phyloP scores from a whole-genome alignment of 2,329 filamentous ascomycete species.

The Colletotrichum lentis region DNA sequence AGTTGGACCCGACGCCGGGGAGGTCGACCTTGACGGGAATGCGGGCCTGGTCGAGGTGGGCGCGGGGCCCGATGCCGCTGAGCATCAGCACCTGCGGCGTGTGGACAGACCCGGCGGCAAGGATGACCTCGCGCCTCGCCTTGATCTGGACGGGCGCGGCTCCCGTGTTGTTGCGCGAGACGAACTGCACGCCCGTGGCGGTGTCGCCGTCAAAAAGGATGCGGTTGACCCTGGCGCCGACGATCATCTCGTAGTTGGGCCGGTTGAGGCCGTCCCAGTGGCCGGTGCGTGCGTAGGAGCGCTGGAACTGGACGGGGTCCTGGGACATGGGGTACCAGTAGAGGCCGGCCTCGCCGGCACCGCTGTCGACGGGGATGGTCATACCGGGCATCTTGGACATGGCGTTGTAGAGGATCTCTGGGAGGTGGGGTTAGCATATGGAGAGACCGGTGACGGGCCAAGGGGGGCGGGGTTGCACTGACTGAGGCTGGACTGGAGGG shows the following conservation, averaged over 20 bases:
- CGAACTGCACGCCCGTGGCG: slow-evolving; percentile 44
- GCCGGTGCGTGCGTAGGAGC: slow-evolving; percentile 43
- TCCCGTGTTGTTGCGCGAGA: slow-evolving; percentile 39
- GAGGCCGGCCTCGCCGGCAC: slow-evolving; percentile 42
- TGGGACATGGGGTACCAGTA: slow-evolving; percentile 43
- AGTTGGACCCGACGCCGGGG: slow-evolving; percentile 55
- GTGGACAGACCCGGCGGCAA: slow-evolving; percentile 49
- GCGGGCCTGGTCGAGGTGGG: slow-evolving; percentile 46
- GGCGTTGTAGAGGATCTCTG: slow-evolving; percentile 41
- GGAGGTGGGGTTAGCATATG: neutral
- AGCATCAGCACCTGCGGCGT: slow-evolving; percentile 54
- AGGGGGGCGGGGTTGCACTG: no score
- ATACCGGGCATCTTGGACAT: slow-evolving; percentile 43
- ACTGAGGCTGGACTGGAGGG: slow-evolving; percentile 37
- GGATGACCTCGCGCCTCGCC: slow-evolving; percentile 49
- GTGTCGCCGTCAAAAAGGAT: slow-evolving; percentile 41
- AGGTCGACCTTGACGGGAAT: slow-evolving; percentile 52
- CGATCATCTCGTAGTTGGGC: slow-evolving; percentile 43
- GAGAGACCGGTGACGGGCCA: neutral
- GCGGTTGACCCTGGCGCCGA: slow-evolving; percentile 40
- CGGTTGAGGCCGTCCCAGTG: slow-evolving; percentile 42
- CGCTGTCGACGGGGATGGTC: slow-evolving; percentile 41
- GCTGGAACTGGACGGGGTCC: slow-evolving; percentile 38
- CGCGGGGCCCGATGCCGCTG: slow-evolving; percentile 53
- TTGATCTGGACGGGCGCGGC: slow-evolving; percentile 39